Base-by-base conservation (phyloP, 306 rosid genomes). In the Trifolium pratense region DNA sequence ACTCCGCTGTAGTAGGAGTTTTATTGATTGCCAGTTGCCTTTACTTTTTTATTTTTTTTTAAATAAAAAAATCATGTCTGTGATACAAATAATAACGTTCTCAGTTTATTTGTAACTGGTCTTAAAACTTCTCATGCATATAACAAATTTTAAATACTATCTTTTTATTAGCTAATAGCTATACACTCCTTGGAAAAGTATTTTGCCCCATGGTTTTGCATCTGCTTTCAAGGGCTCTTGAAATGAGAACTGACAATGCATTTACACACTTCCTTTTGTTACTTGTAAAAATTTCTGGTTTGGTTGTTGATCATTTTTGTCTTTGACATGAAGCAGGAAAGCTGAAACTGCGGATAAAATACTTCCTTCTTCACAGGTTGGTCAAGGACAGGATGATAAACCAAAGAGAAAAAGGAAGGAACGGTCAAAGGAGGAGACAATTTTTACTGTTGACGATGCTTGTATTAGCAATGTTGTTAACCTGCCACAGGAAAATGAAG, bases 401-500 rank as follows among this genome's bases (percentile, higher is more conserved):
- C 76, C 62, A 16, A 83, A 72, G 78, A 83, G 55, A 70, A 79
- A 78, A 76, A 71, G 66, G 79, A 79, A 83, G 65, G 74, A 61
- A 43, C 26, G 77, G 37, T 25, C 66, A 14, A 40, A 49, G 42
- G 76, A 70, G 51, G 75, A 32, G 58, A 68, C 11, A 25, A 2
- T 14, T 73, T 20, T 49, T 17, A 43, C 31, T 40, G 70, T 53
- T 5, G 53, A 13, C 23, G 71, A 17, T 71, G 58, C 49, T 75
- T 21, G 11, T 52, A 31, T 34, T 15, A 32, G 14, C 66, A 53
- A 23, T 73, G 40, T 31, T 56, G 75, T 7, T 7, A 17, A 51
- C 66, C 46, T 29, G 21, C 21, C 68, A 67, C 46, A 48, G 34
- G 77, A 36, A 60, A 57, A 77, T 73, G 80, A 68, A 71, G 15